These are phyloP conservation scores for Stipa capillata DNA, from an alignment of 176 grass and related monocot species.

Conservation along the genomic window DNA sequence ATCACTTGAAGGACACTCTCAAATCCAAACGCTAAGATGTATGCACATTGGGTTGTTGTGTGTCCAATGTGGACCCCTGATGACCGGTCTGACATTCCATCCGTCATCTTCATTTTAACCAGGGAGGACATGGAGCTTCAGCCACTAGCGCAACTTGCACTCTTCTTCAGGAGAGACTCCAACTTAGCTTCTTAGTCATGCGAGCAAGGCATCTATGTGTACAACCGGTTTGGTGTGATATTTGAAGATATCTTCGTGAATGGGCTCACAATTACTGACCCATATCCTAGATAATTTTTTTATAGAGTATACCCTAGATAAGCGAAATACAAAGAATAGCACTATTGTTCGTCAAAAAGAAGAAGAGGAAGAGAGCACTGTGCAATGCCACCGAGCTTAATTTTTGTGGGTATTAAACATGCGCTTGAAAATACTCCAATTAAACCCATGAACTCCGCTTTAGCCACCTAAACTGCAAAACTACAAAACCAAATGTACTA, in stretches of 20 bases:
- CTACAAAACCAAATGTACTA: too few relatives aligned
- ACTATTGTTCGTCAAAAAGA: too few relatives aligned
- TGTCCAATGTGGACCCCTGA: constrained; percentile 21
- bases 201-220: background rate
- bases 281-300: constrained; percentile 40
- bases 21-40: background rate
- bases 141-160: constrained; percentile 31
- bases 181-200: background rate
- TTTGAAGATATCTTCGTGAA: constrained; percentile 14
- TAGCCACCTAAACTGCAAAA: too few relatives aligned
- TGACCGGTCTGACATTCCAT: constrained; percentile 46
- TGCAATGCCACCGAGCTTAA: too few relatives aligned
- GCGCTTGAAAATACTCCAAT: too few relatives aligned
- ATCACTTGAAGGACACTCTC: constrained; percentile 2
- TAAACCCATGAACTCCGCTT: too few relatives aligned
- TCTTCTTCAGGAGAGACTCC: constrained; percentile 20
- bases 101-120: constrained; percentile 43
- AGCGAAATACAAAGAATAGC: too few relatives aligned
- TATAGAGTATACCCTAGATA: too few relatives aligned
- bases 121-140: constrained; percentile 40
- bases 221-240: background rate
- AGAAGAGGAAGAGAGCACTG: too few relatives aligned
- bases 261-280: constrained; percentile 23
- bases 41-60: constrained; percentile 39
- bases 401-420: too few relatives aligned